Conservation (phyloP, 129 eudicot genomes). For the Flaveria robusta region DNA sequence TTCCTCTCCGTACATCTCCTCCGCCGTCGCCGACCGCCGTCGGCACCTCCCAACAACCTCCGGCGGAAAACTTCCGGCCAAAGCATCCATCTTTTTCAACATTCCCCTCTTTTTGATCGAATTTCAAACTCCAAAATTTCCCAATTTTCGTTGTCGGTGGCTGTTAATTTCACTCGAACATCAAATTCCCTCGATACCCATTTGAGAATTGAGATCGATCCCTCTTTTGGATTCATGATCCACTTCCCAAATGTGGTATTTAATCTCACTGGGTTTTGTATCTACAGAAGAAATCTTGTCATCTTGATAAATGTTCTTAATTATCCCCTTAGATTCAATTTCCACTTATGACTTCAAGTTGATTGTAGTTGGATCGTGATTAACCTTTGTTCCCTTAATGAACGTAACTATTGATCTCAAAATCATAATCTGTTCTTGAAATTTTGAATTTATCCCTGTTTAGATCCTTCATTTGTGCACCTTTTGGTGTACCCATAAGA, state of each 20-base stretch:
- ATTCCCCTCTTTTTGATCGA: slow-evolving; percentile 1
- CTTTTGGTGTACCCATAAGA: neutral
- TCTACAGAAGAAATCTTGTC: no score
- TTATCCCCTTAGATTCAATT: no score
- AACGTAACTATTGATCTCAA: no score
- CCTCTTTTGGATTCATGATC: neutral
- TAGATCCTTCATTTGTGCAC: slow-evolving; percentile 4
- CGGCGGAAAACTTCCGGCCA: slow-evolving; percentile 9
- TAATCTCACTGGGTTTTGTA: slow-evolving; percentile 13
- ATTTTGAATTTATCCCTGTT: neutral
- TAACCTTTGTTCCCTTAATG: no score
- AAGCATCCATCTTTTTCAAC: slow-evolving; percentile 6
- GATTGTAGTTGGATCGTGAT: no score
- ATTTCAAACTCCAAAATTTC: neutral
- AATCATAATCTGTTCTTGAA: neutral
- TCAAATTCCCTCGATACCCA: neutral
- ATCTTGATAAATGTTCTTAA: neutral
- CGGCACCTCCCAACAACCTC: slow-evolving; percentile 11
- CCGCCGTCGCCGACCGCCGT: slow-evolving; percentile 22
- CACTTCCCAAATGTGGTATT: slow-evolving; percentile 6
- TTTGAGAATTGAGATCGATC: slow-evolving; percentile 10
- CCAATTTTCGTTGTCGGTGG: slow-evolving; percentile 24
- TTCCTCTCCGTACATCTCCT: slow-evolving; percentile 17
- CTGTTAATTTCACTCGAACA: slow-evolving; percentile 5
- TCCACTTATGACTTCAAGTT: no score